Evolutionary conservation across 441 rosid species (phyloP).

Genomic region (Aleurites moluccanus): DNA sequence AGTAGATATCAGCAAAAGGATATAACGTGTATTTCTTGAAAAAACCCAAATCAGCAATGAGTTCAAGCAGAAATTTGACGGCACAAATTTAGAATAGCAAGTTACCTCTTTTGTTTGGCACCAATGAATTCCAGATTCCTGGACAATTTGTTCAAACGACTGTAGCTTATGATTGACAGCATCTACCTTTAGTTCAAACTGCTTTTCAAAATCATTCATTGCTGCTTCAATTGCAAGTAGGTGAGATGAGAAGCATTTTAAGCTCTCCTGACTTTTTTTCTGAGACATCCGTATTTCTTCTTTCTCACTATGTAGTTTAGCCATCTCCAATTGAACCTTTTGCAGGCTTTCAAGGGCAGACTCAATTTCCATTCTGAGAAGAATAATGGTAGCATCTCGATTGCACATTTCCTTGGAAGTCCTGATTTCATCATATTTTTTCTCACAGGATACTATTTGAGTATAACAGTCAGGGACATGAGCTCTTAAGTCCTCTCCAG

Average conservation of each 20-base stretch:
- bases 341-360: constrained; percentile 78
- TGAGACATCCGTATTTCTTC: constrained; percentile 58
- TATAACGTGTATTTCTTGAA: not conserved
- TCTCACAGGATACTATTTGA: constrained; percentile 34
- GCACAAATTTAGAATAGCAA: constrained; percentile 3
- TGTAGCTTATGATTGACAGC: constrained; percentile 49
- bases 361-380: constrained; percentile 79
- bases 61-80: not conserved
- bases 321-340: constrained; percentile 74
- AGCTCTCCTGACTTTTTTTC: constrained; percentile 50
- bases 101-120: constrained; percentile 61
- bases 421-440: constrained; percentile 31
- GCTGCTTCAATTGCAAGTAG: constrained; percentile 51
- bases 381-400: constrained; percentile 59
- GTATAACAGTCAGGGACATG: constrained; percentile 35
- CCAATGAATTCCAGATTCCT: constrained; percentile 47
- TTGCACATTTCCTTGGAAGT: constrained; percentile 34
- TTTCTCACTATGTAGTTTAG: constrained; percentile 59
- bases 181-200: constrained; percentile 47
- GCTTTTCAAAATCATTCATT: constrained; percentile 53
- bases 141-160: constrained; percentile 41
- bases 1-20: not conserved
- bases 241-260: constrained; percentile 51
- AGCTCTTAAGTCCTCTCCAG: constrained; percentile 36
- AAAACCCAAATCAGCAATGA: constrained; percentile 6